Evolutionary conservation across 768 basidiomycete species (phyloP), one percentile per base, ranked within the genome.

Genomic region (Trichaptum fuscoviolaceum): DNA sequence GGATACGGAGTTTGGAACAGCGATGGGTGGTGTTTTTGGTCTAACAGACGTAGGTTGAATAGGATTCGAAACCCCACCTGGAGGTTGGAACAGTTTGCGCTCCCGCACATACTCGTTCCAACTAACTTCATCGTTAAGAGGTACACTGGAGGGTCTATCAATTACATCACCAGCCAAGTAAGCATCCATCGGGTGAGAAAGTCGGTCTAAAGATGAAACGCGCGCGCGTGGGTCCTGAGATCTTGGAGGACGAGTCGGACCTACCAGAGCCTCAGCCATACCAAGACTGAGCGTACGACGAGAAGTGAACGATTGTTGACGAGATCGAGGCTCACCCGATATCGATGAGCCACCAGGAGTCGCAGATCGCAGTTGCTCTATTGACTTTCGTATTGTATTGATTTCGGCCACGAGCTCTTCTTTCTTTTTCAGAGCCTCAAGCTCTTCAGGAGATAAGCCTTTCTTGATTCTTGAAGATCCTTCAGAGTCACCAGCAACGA

Each of bases 21-120:
- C 66, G 67, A 30, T 57, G 30, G 81, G 77, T 35, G 71, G 69
- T 57, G 70, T 58, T 58, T 74, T 69, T 2, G 80, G 68, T 64
- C 78, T 72, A 59, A 78, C 70, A 27, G 84, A 80, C 8, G 85
- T 84, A n/a, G 89, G 86, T 7, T 82, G 77, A 71, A 95, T 93
- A 0, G 93, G 92, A n/a, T 87, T 82, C 18, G 92, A 85, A 58
- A 92, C 83, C 7, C 93, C 92, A 23, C 88, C 83, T 10, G 93
- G 92, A 58, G 93, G 93, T 71, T 92, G 91, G 67, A 95, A 77
- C 18, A 97, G 81, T 73, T 90, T 93, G 65, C 95, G 85, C 63
- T 96, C 92, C 59, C 87, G 87, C 62, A 95, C 83, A 75, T 97
- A 96, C 58, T 84, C 77, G 68, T 96, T 91, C 95, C 95, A 97